Base-by-base conservation (phyloP, 1,139 yeast species). In the Saccharomyces pastorianus region DNA sequence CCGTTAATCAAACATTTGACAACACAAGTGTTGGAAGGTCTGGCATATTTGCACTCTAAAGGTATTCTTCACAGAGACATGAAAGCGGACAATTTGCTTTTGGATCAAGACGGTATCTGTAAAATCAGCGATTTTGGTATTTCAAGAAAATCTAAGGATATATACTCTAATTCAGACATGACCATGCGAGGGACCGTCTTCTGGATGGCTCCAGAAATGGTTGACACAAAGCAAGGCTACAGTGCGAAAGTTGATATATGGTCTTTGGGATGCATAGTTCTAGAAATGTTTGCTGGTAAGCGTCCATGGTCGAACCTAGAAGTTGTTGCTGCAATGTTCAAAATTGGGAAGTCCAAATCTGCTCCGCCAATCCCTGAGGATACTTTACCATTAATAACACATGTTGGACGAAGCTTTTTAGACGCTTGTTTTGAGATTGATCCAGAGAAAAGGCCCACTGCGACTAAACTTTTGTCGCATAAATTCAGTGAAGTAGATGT, bases 181-280 rank as follows among this genome's bases (percentile, higher is more conserved):
- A 91, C 98, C 13, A 87, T 86, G 93, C 96, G 95, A 71, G 99
- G 99, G 23, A 91, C 99, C 0, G 91, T 95, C 2, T 95, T 91
- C 68, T 95, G 99, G 99, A 95, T 95, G 99, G 99, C 99, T 0
- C 99, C 99, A 0, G 99, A 95, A 68, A 96, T 95, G 57, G 90
- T 95, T 55, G 87, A 86, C 63, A 85, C 83, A 54, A 87, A 85
- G 61, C 96, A 86, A 67, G 98, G 98, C 0, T 95, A 95, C 68
- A 88, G 96, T 73, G 99, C 99, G 28, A 95, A 95, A 70, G 90
- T 95, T 42, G 95, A 87, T 69, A 85, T 87, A 42, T 87, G 95
- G 95, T 85, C 98, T 0, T 72, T 91, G 46, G 99, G 99, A 0
- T 95, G 99, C 76, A 96, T 95, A 56, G 95, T 93, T 3, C 70